Conservation (phyloP, 768 basidiomycete species). For the Gautieria morchelliformis region DNA sequence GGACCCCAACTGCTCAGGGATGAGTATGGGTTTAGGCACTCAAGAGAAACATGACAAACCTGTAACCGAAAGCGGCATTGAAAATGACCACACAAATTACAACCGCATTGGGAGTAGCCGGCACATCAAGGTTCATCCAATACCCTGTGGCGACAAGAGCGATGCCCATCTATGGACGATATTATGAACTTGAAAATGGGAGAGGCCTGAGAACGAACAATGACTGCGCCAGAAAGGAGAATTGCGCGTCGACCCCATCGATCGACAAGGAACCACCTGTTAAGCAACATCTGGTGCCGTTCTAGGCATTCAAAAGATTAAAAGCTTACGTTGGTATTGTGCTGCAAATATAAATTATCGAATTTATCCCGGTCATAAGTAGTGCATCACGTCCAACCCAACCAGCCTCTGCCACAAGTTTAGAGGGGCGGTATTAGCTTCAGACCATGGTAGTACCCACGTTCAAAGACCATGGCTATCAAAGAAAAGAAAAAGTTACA, state of each 20-base stretch:
- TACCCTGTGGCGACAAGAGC: conserved; percentile 76
- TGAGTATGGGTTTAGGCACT: background rate
- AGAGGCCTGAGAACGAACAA: conserved; percentile 35
- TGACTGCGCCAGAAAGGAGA: conserved; percentile 73
- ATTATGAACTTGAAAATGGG: background rate
- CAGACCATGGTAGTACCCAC: conserved; percentile 26
- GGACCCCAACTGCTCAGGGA: conserved; percentile 61
- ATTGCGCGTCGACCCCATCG: conserved; percentile 84
- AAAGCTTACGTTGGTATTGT: conserved; percentile 69
- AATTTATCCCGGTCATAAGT: conserved; percentile 93
- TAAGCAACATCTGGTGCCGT: background rate
- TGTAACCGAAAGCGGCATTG: conserved; percentile 91
- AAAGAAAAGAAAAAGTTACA: conserved; percentile 8
- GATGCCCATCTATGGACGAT: conserved; percentile 57
- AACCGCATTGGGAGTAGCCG: conserved; percentile 78
- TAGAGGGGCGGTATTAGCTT: background rate
- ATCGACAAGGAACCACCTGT: conserved; percentile 90
- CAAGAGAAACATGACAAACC: conserved; percentile 19
- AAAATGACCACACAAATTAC: conserved; percentile 84
- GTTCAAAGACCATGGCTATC: conserved; percentile 84
- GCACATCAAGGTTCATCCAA: conserved; percentile 89
- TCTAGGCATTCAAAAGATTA: conserved; percentile 1
- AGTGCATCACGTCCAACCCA: conserved; percentile 92
- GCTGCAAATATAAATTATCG: conserved; percentile 67
- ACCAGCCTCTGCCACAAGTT: conserved; percentile 59